Evolutionary conservation across 345 rosid species (phyloP).

Genomic region (Zanthoxylum bungeanum): DNA sequence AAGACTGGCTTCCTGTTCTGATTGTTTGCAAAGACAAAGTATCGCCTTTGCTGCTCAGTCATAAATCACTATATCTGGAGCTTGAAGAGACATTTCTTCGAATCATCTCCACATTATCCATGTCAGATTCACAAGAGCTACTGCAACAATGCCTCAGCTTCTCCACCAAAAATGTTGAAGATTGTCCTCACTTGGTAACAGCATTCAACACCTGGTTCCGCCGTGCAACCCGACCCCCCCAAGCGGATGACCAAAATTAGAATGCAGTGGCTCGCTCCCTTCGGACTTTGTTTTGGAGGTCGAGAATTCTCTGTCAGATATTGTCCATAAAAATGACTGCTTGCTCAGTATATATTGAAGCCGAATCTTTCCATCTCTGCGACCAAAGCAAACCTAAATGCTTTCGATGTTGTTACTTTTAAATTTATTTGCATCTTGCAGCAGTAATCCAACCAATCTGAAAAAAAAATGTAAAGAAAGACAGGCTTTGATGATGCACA

Average conservation of each 20-base stretch:
- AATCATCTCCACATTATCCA: conserved; percentile 64
- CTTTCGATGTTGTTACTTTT: conserved; percentile 3
- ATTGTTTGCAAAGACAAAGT: conserved; percentile 50
- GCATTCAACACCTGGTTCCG: conserved; percentile 79
- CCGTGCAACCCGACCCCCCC: conserved; percentile 41
- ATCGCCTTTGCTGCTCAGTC: conserved; percentile 41
- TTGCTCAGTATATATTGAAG: conserved; percentile 11
- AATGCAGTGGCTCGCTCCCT: background rate
- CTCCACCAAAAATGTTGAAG: conserved; percentile 57
- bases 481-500: background rate
- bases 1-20: conserved; percentile 75
- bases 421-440: background rate
- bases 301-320: background rate
- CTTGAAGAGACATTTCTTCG: conserved; percentile 63
- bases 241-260: conserved; percentile 9
- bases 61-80: conserved; percentile 44
- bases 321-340: conserved; percentile 14
- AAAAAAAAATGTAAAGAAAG: background rate
- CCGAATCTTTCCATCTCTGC: background rate
- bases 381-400: conserved; percentile 6
- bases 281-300: background rate
- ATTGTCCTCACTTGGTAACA: conserved; percentile 58
- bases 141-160: conserved; percentile 64
- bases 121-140: conserved; percentile 51
- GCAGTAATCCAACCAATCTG: background rate